A percentile compares a stretch with the other conserved stretches of the same genome.
Evolutionary conservation across 2,329 filamentous ascomycete species (phyloP).

Genomic region (Fusarium sp.): DNA sequence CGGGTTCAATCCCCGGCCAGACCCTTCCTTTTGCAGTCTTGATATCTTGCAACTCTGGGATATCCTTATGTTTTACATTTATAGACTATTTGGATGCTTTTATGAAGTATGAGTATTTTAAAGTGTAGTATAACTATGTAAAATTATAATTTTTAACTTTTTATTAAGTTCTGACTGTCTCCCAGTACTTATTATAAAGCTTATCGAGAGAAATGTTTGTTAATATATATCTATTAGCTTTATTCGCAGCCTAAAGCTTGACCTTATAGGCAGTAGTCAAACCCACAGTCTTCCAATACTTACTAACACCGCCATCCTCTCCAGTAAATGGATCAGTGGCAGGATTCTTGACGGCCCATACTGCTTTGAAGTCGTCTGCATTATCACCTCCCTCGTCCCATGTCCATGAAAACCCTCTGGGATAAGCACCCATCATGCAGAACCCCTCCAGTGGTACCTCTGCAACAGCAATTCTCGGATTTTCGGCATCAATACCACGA

Average conservation of each 20-base stretch:
- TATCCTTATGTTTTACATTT: not conserved
- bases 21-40: conserved; percentile 45
- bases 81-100: accelerated
- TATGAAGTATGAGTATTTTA: too few relatives aligned
- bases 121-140: too few relatives aligned
- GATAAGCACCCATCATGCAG: conserved; percentile 21
- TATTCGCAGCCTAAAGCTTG: too few relatives aligned
- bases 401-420: conserved; percentile 1
- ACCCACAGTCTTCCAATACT: not conserved
- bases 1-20: conserved; percentile 58
- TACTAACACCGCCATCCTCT: not conserved
- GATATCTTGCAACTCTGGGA: accelerated
- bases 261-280: accelerated
- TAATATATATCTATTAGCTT: too few relatives aligned
- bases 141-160: too few relatives aligned
- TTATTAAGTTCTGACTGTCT: too few relatives aligned
- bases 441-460: conserved; percentile 3
- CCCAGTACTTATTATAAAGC: too few relatives aligned
- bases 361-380: not conserved
- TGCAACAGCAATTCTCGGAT: not conserved
- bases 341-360: not conserved
- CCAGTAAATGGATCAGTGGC: conserved; percentile 3
- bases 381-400: conserved; percentile 19
- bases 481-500: not conserved
- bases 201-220: too few relatives aligned